A percentile compares a stretch with the other conserved stretches of the same genome.
Evolutionary conservation across 2,329 filamentous ascomycete species (phyloP).

Genomic region (Colletotrichum sp.): DNA sequence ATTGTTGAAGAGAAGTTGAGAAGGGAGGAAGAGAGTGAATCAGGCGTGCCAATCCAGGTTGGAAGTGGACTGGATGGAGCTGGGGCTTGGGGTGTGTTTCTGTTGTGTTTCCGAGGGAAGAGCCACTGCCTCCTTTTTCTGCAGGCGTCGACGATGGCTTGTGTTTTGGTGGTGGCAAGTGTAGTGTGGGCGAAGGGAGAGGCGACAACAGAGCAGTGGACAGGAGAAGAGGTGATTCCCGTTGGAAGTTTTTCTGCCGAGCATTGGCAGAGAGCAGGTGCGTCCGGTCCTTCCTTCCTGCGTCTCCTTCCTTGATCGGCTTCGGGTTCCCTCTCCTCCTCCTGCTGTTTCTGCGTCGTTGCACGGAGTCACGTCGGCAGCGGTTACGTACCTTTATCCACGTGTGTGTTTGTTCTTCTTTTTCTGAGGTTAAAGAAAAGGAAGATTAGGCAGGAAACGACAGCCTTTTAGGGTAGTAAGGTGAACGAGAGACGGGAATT

Average conservation of each 20-base stretch:
- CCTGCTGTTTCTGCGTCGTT: neutral
- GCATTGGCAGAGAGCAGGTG: conserved; percentile 1
- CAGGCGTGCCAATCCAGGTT: neutral
- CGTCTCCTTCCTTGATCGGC: neutral
- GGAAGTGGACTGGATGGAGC: neutral
- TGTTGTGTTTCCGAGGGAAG: conserved; percentile 12
- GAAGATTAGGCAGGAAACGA: conserved; percentile 26
- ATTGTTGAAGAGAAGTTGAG: neutral
- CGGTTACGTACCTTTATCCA: conserved; percentile 12
- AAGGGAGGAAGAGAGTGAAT: neutral
- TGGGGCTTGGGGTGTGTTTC: conserved; percentile 6
- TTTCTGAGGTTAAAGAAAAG: conserved; percentile 22
- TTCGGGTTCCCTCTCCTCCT: neutral
- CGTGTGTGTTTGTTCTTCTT: conserved; percentile 7
- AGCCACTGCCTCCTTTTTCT: neutral
- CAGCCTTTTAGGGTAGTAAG: neutral
- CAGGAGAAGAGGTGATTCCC: conserved; percentile 29
- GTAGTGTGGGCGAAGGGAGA: conserved; percentile 31
- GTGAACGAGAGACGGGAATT: conserved; percentile 43
- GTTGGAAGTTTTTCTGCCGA: conserved; percentile 9
- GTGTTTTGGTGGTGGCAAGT: neutral
- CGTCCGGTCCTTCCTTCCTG: neutral
- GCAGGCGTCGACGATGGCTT: neutral
- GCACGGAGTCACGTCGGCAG: neutral
- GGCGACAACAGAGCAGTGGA: conserved; percentile 25